A percentile compares a stretch with the other conserved stretches of the same genome.
phyloP scores from a whole-genome alignment of 2,329 filamentous ascomycete species.

The Thermochaetoides dissita region DNA sequence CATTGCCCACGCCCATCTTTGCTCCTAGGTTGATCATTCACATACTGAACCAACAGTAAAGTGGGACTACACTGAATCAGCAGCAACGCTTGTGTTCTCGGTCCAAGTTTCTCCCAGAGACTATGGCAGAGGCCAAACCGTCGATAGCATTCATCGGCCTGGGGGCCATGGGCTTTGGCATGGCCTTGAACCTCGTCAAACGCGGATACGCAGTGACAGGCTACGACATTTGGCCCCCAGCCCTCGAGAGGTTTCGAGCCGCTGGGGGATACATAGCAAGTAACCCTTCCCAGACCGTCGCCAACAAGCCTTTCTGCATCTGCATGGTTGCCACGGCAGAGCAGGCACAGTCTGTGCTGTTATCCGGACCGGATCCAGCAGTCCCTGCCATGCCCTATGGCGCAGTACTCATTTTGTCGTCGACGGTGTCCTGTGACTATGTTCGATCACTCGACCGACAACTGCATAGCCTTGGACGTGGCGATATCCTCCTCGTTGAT shows the following conservation, averaged over 20 bases:
- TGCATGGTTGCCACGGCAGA: conserved; percentile 64
- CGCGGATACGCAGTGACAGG: conserved; percentile 54
- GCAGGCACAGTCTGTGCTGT: conserved; percentile 53
- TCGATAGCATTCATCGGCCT: conserved; percentile 57
- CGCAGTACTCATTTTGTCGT: conserved; percentile 52
- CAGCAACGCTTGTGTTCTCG: too few species aligned
- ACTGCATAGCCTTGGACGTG: conserved; percentile 39
- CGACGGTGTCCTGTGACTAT: conserved; percentile 55
- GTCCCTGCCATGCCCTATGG: conserved; percentile 35
- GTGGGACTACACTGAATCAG: too few species aligned
- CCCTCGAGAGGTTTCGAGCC: conserved; percentile 48
- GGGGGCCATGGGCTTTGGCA: conserved; percentile 70
- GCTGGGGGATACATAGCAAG: conserved; percentile 47
- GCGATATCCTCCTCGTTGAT: conserved; percentile 55
- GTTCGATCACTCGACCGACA: conserved; percentile 45
- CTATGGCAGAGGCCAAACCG: conserved; percentile 22
- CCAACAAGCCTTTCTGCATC: conserved; percentile 45
- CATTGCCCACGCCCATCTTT: too few species aligned
- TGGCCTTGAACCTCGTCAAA: conserved; percentile 61
- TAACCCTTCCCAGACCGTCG: conserved; percentile 48
- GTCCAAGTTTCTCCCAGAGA: neutral
- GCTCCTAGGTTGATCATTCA: too few species aligned
- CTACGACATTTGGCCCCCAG: conserved; percentile 56
- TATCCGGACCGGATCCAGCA: conserved; percentile 41
- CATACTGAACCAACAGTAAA: too few species aligned